A percentile compares a stretch with the other conserved stretches of the same genome.
phyloP scores from a whole-genome alignment of 164 flowering plant species.

The Nymphaea colorata region DNA sequence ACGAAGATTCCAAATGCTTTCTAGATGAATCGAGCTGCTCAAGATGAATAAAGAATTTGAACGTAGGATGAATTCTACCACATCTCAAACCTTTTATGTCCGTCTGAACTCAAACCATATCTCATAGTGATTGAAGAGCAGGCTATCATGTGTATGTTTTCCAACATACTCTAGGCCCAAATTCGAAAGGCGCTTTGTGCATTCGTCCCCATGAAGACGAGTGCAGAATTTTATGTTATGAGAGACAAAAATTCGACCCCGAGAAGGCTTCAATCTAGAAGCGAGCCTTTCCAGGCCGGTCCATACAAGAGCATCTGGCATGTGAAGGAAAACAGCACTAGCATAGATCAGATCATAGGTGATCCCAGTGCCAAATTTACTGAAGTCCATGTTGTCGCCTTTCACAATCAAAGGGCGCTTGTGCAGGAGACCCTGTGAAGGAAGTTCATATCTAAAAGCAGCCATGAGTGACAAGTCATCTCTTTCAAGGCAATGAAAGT shows the following conservation, averaged over 20 bases:
- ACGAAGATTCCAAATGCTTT: too few species aligned
- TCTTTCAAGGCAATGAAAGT: conserved; percentile 75
- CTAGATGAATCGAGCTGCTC: not conserved
- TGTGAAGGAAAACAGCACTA: conserved; percentile 93
- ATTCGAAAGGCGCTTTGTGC: conserved; percentile 50
- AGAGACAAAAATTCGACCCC: conserved; percentile 83
- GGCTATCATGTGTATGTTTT: conserved; percentile 89
- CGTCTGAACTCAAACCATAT: conserved; percentile 89
- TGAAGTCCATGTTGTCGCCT: conserved; percentile 92
- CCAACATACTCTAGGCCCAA: conserved; percentile 75
- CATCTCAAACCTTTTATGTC: conserved; percentile 9
- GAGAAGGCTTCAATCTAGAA: conserved; percentile 42
- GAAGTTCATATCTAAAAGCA: conserved; percentile 86
- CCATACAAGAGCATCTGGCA: conserved; percentile 98
- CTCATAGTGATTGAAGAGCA: conserved; percentile 89
- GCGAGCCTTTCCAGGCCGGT: conserved; percentile 70
- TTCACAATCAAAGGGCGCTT: conserved; percentile 80
- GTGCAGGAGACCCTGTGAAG: conserved; percentile 75
- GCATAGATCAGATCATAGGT: conserved; percentile 81
- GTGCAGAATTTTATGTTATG: conserved; percentile 94
- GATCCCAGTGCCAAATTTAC: conserved; percentile 49
- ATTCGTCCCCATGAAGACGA: conserved; percentile 79
- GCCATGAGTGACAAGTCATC: conserved; percentile 93
- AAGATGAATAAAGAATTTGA: too few species aligned
- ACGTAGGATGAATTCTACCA: too few species aligned